phyloP scores from a whole-genome alignment of 108 stramenopile species.

The Nitzschia palea region DNA sequence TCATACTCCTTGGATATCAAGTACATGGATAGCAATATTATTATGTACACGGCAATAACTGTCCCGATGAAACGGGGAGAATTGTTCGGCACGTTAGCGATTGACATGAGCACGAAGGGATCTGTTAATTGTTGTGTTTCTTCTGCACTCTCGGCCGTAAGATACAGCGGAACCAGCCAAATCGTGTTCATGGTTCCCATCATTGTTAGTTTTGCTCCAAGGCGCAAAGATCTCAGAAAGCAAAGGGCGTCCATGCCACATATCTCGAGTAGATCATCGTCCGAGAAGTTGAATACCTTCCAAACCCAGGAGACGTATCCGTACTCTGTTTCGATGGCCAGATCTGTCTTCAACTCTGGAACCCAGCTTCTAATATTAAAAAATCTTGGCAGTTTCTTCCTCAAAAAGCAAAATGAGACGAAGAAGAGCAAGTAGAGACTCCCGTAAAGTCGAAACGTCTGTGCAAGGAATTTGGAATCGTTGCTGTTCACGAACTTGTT shows the following conservation, averaged over 20 bases:
- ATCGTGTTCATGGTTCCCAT: slow-evolving; percentile 48
- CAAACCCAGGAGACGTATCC: slow-evolving; percentile 53
- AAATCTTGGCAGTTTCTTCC: slow-evolving; percentile 31
- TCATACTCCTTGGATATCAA: slow-evolving; percentile 50
- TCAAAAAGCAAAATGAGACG: slow-evolving; percentile 41
- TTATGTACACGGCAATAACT: slow-evolving; percentile 43
- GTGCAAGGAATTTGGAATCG: slow-evolving; percentile 30
- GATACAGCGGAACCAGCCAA: slow-evolving; percentile 57
- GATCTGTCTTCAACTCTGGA: slow-evolving; percentile 28
- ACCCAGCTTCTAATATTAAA: slow-evolving; percentile 56
- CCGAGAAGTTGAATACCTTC: slow-evolving; percentile 39
- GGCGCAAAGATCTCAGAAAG: slow-evolving; percentile 36
- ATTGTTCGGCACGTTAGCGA: slow-evolving; percentile 35
- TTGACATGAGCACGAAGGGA: slow-evolving; percentile 26
- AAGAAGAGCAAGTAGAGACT: slow-evolving; percentile 40
- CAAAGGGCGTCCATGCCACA: slow-evolving; percentile 65
- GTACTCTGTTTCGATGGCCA: slow-evolving; percentile 41
- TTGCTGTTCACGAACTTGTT: slow-evolving; percentile 14
- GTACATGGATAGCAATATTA: slow-evolving; percentile 48
- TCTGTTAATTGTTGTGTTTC: slow-evolving; percentile 25
- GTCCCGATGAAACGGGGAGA: slow-evolving; percentile 33
- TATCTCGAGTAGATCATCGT: slow-evolving; percentile 44
- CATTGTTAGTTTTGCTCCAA: slow-evolving; percentile 37
- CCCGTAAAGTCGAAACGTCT: slow-evolving; percentile 50
- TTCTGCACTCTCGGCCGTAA: slow-evolving; percentile 14